A percentile compares a stretch with the other conserved stretches of the same genome.
These are phyloP conservation scores for Scortechinia acanthostroma DNA, from an alignment of 2,329 filamentous ascomycete species.

Conservation along the genomic window DNA sequence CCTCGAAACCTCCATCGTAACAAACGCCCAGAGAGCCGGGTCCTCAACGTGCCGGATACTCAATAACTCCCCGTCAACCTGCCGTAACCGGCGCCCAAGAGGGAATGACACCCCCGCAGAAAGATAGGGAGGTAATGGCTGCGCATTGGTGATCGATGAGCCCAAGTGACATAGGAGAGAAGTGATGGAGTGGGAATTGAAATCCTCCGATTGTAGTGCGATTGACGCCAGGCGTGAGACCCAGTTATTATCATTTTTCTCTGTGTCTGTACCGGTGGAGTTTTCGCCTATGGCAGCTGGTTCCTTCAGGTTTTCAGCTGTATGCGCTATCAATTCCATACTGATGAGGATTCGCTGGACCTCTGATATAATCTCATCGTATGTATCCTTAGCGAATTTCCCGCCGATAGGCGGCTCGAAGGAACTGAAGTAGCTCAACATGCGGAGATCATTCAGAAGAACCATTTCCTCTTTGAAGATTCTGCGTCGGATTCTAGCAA, in stretches of 20 bases:
- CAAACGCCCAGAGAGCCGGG: background rate
- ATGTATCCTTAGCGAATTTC: background rate
- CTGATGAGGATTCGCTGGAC: background rate
- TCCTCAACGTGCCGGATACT: background rate
- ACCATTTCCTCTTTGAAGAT: constrained; percentile 1
- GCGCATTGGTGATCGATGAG: background rate
- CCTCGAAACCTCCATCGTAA: background rate
- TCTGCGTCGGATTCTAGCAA: background rate
- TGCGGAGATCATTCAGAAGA: background rate
- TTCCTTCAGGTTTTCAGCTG: background rate
- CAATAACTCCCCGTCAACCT: background rate
- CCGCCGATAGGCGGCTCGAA: background rate
- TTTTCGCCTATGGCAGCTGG: background rate
- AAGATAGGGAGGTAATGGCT: background rate
- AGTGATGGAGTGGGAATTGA: background rate
- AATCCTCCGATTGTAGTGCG: background rate
- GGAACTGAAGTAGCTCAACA: background rate
- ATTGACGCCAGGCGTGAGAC: background rate
- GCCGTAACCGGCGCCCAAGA: background rate
- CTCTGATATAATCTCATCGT: background rate
- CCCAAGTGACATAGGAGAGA: background rate
- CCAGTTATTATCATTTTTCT: background rate
- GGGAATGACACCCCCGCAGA: background rate
- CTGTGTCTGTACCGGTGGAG: background rate
- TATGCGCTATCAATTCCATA: background rate